Evolutionary conservation across 2,329 filamentous ascomycete species (phyloP).

Genomic region (Capronia epimyces): DNA sequence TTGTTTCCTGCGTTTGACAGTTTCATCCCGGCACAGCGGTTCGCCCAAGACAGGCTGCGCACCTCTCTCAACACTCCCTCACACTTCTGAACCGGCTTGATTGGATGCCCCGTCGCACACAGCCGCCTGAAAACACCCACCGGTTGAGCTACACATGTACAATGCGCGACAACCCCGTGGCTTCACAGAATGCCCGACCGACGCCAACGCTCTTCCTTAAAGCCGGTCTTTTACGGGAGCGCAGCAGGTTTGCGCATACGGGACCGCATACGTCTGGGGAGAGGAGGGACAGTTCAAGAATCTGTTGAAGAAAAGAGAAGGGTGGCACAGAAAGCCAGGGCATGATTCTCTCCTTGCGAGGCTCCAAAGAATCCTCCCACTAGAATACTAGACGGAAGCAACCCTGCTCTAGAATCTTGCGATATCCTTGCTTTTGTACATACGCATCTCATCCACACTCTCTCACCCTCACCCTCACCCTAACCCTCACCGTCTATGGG

Average conservation of each 20-base stretch:
- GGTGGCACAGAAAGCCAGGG: not conserved
- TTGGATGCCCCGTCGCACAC: not conserved
- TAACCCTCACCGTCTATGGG: conserved; percentile 36
- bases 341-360: conserved; percentile 5
- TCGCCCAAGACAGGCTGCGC: not conserved
- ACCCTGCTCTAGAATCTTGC: conserved; percentile 1
- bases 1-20: not conserved
- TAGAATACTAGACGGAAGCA: conserved; percentile 6
- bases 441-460: no score
- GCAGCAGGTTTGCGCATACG: no score
- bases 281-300: not conserved
- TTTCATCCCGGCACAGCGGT: not conserved
- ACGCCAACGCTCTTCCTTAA: not conserved
- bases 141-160: not conserved
- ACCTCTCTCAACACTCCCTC: not conserved
- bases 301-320: not conserved
- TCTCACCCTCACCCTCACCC: not conserved
- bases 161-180: not conserved
- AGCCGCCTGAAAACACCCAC: not conserved
- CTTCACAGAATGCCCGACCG: not conserved
- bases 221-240: not conserved
- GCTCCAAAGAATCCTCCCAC: not conserved
- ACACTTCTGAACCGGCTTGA: not conserved
- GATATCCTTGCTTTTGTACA: conserved; percentile 20
- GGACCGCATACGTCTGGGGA: not conserved